Base-by-base conservation (phyloP, 2,329 filamentous ascomycete genomes). In the Neurospora sp. region DNA sequence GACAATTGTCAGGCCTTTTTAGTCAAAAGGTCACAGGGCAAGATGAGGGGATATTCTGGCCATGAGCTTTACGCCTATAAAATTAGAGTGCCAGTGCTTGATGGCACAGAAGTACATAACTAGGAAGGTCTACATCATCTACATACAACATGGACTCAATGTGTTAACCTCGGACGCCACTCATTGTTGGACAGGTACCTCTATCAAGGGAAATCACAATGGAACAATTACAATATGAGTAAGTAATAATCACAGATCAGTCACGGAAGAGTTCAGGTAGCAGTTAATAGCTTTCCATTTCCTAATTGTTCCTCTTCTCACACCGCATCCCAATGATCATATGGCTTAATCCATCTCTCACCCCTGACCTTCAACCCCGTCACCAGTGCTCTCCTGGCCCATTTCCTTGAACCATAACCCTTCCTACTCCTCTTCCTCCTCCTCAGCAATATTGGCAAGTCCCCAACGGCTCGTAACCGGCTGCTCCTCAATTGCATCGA, bases 401-500 rank as follows among this genome's bases (percentile, higher is more conserved):
- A 2, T 11, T 13, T 19, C 42, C 9, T 2, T 8, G 15, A 17
- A 5, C 23, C 2, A 15, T 33, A 0, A 15, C 3, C 46, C 23
- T 17, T 17, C 13, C 3, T 1, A 52, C 10, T 36, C 6, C 6
- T 36, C 5, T 1, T 36, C 28, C 28, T 7, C 28, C 28, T 33
- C 28, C 28, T 58, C 46, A 33, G 13, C 17, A 0, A 58, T 58
- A 0, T 0, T 33, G 0, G 0, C 23, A 0, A 58, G 46, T 1
- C 46, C 46, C 46, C 46, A 33, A 15, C 13, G 23, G 46, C 9
- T 58, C 10, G 10, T 8, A 1, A 4, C 19, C 2, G 19, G 0
- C 2, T 15, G 1, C 19, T 52, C 19, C 19, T 23, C 43, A 15
- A 1, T 4, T 3, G 43, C 43, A 52, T 52, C 2, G 5, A 28